Conservation (phyloP, 306 rosid species). For the Fagus crenata region DNA sequence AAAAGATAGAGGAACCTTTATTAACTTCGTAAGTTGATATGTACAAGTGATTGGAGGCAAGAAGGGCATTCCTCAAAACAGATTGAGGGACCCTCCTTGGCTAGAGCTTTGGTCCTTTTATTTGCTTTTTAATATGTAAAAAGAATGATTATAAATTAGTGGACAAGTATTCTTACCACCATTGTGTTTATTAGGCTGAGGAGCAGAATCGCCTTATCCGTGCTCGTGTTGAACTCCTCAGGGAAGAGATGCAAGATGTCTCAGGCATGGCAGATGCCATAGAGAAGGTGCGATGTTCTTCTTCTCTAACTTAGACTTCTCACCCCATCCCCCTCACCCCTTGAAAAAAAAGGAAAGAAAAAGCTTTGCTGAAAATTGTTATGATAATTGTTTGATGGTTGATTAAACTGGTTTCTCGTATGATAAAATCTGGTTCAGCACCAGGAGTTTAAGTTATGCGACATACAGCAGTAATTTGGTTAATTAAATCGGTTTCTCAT, state of each 20-base stretch:
- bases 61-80: too few relatives aligned
- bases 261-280: constrained; percentile 33
- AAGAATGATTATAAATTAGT: background rate
- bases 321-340: background rate
- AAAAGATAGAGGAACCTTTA: too few relatives aligned
- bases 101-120: background rate
- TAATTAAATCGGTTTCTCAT: background rate
- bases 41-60: too few relatives aligned
- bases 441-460: constrained; percentile 44
- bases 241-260: constrained; percentile 40
- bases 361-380: background rate
- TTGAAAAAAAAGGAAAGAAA: background rate
- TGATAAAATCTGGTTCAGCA: constrained; percentile 44
- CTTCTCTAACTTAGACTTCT: constrained; percentile 5
- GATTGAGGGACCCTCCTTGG: too few relatives aligned
- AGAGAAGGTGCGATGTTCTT: constrained; percentile 41
- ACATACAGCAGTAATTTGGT: constrained; percentile 17
- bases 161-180: constrained; percentile 9
- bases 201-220: constrained; percentile 46
- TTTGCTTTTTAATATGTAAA: background rate
- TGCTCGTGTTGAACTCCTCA: constrained; percentile 46
- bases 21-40: too few relatives aligned
- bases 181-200: constrained; percentile 47
- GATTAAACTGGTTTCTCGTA: background rate
- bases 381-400: background rate